A percentile compares a stretch with the other conserved stretches of the same genome.
Evolutionary conservation across 2,329 filamentous ascomycete species (phyloP).

Genomic region (Aspergillus pseudoterreus): DNA sequence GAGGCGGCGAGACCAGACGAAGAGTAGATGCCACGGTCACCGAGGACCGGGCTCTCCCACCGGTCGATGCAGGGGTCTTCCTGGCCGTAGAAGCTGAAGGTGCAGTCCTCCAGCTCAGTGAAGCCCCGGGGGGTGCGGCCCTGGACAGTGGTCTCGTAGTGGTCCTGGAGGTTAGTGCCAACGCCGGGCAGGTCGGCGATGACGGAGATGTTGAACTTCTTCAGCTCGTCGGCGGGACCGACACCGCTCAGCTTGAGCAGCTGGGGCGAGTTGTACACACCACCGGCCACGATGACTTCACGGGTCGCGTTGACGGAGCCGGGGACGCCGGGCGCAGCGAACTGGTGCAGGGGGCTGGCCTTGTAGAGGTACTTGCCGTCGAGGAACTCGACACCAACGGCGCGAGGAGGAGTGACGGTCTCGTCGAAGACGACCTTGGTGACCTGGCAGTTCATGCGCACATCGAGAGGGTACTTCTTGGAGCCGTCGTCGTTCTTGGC

Average conservation of each 20-base stretch:
- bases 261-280: slow-evolving; percentile 62
- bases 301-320: slow-evolving; percentile 42
- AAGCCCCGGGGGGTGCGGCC: slow-evolving; percentile 41
- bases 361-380: slow-evolving; percentile 47
- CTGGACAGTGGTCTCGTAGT: slow-evolving; percentile 33
- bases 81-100: slow-evolving; percentile 18
- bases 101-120: slow-evolving; percentile 30
- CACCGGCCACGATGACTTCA: slow-evolving; percentile 48
- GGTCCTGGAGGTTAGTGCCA: slow-evolving; percentile 62
- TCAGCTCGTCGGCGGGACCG: slow-evolving; percentile 53
- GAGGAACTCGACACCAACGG: slow-evolving; percentile 50
- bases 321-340: slow-evolving; percentile 23
- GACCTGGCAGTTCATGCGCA: slow-evolving; percentile 48
- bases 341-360: slow-evolving; percentile 39
- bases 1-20: slow-evolving; percentile 55
- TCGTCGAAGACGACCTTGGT: slow-evolving; percentile 47
- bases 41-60: slow-evolving; percentile 39
- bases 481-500: slow-evolving; percentile 21
- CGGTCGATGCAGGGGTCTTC: slow-evolving; percentile 43
- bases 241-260: slow-evolving; percentile 64
- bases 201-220: slow-evolving; percentile 51
- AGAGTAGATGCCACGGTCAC: slow-evolving; percentile 40
- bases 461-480: slow-evolving; percentile 53
- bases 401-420: slow-evolving; percentile 34
- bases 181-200: slow-evolving; percentile 59